Conservation (phyloP, 306 rosid genomes). For the Sphenostylis stenocarpa region DNA sequence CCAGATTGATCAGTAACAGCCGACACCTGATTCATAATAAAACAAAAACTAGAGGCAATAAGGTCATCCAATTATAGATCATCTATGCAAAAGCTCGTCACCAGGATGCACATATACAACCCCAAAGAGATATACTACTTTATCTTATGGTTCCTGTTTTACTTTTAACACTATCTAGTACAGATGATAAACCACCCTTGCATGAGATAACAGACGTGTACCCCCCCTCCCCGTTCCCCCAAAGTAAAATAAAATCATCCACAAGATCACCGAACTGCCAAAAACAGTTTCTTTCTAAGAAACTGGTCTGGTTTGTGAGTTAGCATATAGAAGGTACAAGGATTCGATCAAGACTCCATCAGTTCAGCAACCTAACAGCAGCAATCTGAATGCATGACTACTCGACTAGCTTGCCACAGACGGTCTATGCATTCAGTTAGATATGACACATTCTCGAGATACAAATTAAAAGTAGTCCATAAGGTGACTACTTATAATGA, state of each 20-base stretch:
- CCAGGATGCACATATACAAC: neutral
- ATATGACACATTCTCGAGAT: neutral
- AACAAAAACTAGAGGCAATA: neutral
- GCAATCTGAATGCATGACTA: neutral
- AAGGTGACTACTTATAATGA: neutral
- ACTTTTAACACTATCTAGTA: neutral
- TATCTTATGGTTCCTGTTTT: neutral
- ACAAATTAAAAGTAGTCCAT: slow-evolving; percentile 7
- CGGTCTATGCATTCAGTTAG: slow-evolving; percentile 5
- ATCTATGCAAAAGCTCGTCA: neutral
- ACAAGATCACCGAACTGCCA: neutral
- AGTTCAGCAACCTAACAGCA: neutral
- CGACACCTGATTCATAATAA: slow-evolving; percentile 63
- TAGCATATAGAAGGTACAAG: neutral
- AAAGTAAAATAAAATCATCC: neutral
- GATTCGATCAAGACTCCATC: neutral
- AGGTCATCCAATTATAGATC: slow-evolving; percentile 24
- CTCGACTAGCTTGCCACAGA: neutral
- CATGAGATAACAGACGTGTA: neutral
- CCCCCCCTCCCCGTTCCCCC: neutral
- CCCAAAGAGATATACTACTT: neutral
- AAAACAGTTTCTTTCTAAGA: neutral
- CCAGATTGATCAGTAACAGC: slow-evolving; percentile 85
- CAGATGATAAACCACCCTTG: neutral
- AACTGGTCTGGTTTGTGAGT: neutral